Conservation (phyloP, 1,139 yeast genomes). For the Protomyces macrosporus region DNA sequence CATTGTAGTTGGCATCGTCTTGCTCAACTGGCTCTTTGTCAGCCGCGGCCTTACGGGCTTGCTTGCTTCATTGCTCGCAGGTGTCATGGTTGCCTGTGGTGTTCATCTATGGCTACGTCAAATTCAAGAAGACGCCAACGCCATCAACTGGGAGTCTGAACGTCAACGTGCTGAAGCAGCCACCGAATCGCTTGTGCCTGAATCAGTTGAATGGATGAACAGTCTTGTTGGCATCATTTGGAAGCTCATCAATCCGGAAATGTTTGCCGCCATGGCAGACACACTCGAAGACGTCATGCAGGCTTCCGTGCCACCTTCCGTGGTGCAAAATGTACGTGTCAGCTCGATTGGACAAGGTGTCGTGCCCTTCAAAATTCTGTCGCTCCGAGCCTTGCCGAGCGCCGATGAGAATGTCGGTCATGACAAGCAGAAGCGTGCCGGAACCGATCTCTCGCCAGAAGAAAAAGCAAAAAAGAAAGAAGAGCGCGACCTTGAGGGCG, state of each 20-base stretch:
- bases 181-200: conserved; percentile 26
- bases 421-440: conserved; percentile 5
- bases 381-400: conserved; percentile 24
- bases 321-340: conserved; percentile 25
- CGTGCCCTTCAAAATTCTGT: conserved; percentile 26
- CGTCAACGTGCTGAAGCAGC: conserved; percentile 25
- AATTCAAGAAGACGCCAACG: conserved; percentile 22
- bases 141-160: conserved; percentile 27
- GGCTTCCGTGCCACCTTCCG: conserved; percentile 25
- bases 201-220: conserved; percentile 28
- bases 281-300: conserved; percentile 28
- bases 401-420: conserved; percentile 21
- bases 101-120: conserved; percentile 24
- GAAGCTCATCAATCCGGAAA: conserved; percentile 27
- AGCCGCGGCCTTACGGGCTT: conserved; percentile 22
- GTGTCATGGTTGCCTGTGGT: conserved; percentile 21
- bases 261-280: conserved; percentile 25
- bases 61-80: conserved; percentile 14
- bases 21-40: conserved; percentile 16
- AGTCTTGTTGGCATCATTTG: conserved; percentile 20
- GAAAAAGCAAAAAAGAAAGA: conserved; percentile 19
- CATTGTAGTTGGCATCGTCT: conserved; percentile 7
- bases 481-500: conserved; percentile 20
- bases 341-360: conserved; percentile 24
- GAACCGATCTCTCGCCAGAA: conserved; percentile 1